phyloP scores from a whole-genome alignment of 2,329 filamentous ascomycete genomes.

The Aspergillus aculeatus region DNA sequence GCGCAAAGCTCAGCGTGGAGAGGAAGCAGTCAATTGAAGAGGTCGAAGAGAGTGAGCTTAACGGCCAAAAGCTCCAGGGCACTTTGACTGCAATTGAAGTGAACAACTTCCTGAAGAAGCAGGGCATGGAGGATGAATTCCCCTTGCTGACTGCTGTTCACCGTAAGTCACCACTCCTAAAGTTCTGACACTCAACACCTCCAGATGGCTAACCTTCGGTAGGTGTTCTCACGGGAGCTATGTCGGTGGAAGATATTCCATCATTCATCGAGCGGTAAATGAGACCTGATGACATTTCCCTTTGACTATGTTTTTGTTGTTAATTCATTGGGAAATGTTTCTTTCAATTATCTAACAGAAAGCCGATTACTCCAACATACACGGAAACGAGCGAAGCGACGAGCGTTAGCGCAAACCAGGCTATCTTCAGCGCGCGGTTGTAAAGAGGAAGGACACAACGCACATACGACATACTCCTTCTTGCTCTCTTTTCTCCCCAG shows the following conservation, averaged over 20 bases:
- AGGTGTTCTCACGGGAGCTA: constrained; percentile 74
- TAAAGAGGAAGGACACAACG: constrained; percentile 10
- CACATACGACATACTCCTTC: background rate
- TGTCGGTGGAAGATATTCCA: constrained; percentile 78
- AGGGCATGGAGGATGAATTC: constrained; percentile 77
- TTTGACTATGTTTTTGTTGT: constrained; percentile 14
- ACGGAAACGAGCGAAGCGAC: constrained; percentile 10
- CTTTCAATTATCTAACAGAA: constrained; percentile 19
- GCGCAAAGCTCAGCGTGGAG: constrained; percentile 83
- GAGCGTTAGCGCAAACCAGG: constrained; percentile 14
- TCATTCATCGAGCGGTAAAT: constrained; percentile 57
- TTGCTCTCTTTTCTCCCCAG: background rate
- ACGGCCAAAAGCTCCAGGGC: constrained; percentile 95
- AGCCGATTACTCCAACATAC: constrained; percentile 16
- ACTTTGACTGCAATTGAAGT: constrained; percentile 91
- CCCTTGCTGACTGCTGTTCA: constrained; percentile 90
- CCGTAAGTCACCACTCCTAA: constrained; percentile 41
- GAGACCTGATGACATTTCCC: constrained; percentile 13
- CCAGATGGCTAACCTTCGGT: constrained; percentile 15
- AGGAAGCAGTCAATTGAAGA: constrained; percentile 77
- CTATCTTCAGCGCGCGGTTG: constrained; percentile 18
- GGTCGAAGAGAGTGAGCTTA: constrained; percentile 84
- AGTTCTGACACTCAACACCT: constrained; percentile 14
- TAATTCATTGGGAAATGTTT: constrained; percentile 17
- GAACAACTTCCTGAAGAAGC: constrained; percentile 78